Evolutionary conservation across 306 rosid genomes (phyloP), one percentile per base, ranked within the genome.

Genomic region (Delonix regia): DNA sequence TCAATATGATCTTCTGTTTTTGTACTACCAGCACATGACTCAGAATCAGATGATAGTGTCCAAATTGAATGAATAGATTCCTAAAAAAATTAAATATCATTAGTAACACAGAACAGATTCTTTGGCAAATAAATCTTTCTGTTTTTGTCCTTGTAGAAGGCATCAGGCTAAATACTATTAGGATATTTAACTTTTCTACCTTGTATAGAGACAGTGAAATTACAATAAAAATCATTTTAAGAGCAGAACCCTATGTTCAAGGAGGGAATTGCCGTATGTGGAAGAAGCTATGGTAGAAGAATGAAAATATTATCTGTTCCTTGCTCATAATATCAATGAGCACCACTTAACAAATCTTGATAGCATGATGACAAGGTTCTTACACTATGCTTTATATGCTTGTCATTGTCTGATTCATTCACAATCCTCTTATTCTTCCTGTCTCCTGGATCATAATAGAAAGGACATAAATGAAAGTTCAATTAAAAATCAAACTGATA

Each of bases 1-100:
- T 87, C 53, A 61, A 69, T 47, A 16, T 34, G 49, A 48, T 85
- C 82, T 79, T 85, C 90, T 64, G 42, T 77, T 76, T 42, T 79
- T 14, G 85, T 84, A 77, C 83, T 83, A 73, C 53, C 75, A 70
- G 73, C 88, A 52, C 71, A 80, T 69, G 82, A 81, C 86, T 93
- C 98, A 2, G 95, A 93, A 74, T 91, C 98, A 74, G 95, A 93
- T 75, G 97, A 88, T 59, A 89, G 76, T 49, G 65, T 42, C 97
- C 85, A 91, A 74, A 89, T 63, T 52, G 93, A 81, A 78, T 71
- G 81, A 81, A 85, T 83, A 76, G 86, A 16, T 68, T 71, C 90
- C 98, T 91, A 84, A 48, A 76, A 62, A 57, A 68, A 33, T 34
- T 71, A 22, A 71, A 63, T 78, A 49, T 38, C 86, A 71, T 81